Base-by-base conservation (phyloP, 176 grass and related monocot genomes). In the Carex myosuroides region DNA sequence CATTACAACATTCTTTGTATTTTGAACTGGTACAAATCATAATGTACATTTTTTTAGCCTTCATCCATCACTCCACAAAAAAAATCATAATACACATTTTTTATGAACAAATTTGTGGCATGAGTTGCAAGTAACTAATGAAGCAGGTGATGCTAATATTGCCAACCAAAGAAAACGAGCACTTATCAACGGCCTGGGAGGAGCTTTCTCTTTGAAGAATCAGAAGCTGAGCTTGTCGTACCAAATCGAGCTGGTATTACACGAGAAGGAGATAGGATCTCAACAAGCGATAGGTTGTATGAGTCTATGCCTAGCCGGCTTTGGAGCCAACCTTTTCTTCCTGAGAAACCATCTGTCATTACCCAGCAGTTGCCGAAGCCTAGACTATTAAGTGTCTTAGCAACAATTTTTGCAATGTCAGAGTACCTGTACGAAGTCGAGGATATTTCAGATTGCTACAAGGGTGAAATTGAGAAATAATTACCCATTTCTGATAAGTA, bases 301-400 rank as follows among this genome's bases (percentile, higher is more conserved):
- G 89, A 89, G 0, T 92, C 95, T 2, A 85, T 85, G 10, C 92
- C 95, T 20, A 98, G 78, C 10, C 88, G 87, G 88, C 88, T 98
- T 75, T 93, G 91, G 57, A 85, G 60, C 95, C 95, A 98, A 44
- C 95, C 95, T 78, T 88, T 95, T 54, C 91, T 26, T 65, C 95
- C 95, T 0, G 89, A 91, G 91, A 98, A 98, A 29, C 95, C 95
- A 11, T 90, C 89, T 22, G 79, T 20, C 95, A 95, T 90, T 44
- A 89, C 88, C 91, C 91, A 98, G 82, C 89, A 91, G 86, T 98
- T 98, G 68, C 87, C 85, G 82, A 98, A 95, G 14, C 95, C 92
- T 0, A 95, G 76, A 64, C 75, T 81, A 42, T 81, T 93, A 14
- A 98, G 89, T 0, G 89, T 87, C 92, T 83, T 95, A 0, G 89